phyloP scores from a whole-genome alignment of 2,329 filamentous ascomycete species.

The Mollisiaceae sp. region DNA sequence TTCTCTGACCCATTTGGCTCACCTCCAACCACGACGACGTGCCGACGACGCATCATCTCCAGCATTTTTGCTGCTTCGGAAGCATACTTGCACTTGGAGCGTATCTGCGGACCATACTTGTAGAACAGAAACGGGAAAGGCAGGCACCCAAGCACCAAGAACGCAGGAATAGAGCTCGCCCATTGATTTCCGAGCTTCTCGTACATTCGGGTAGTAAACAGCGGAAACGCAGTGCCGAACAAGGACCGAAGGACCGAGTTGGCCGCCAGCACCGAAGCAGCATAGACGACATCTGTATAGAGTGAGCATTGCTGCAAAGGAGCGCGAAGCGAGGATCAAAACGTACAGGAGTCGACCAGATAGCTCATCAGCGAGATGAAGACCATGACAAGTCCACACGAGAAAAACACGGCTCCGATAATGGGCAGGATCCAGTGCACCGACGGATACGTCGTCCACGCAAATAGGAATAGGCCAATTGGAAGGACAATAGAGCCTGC shows the following conservation, averaged over 20 bases:
- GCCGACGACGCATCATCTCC: constrained; percentile 20
- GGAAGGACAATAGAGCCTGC: constrained; percentile 75
- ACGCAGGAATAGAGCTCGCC: constrained; percentile 75
- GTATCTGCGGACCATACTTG: constrained; percentile 68
- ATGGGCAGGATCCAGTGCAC: constrained; percentile 59
- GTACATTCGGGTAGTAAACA: constrained; percentile 65
- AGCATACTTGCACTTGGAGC: constrained; percentile 71
- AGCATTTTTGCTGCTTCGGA: constrained; percentile 54
- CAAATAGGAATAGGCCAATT: constrained; percentile 72
- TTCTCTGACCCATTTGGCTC: constrained; percentile 17
- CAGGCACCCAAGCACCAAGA: constrained; percentile 72
- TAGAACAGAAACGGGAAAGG: constrained; percentile 79
- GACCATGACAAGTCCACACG: constrained; percentile 58
- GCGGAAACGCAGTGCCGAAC: constrained; percentile 70
- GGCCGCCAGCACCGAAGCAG: constrained; percentile 75
- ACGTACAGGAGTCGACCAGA: constrained; percentile 53
- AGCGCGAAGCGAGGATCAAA: constrained; percentile 11
- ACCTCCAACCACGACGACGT: constrained; percentile 19
- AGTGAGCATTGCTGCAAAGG: constrained; percentile 25
- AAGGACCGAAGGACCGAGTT: constrained; percentile 73
- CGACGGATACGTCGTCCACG: constrained; percentile 4
- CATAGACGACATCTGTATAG: constrained; percentile 66
- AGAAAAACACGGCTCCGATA: constrained; percentile 46
- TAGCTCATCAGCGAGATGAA: constrained; percentile 52
- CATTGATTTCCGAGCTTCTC: constrained; percentile 70